Percentiles rank a stretch among this genome's conserved stretches.
Evolutionary conservation across 179 eudicot genomes (phyloP).

Genomic region (Beta lomatogona): DNA sequence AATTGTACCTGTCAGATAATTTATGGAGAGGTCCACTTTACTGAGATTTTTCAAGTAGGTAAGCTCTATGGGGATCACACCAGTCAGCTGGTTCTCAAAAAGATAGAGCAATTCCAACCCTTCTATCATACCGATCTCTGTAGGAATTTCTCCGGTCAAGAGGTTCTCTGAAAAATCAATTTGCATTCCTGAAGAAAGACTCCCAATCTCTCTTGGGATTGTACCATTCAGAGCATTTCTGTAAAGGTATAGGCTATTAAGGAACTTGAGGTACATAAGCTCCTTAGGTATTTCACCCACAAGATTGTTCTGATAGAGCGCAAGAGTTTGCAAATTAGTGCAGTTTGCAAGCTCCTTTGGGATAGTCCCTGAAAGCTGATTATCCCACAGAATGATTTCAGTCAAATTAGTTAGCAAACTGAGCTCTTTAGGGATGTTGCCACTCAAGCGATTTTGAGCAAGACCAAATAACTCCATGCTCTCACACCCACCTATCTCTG

Average conservation of each 20-base stretch:
- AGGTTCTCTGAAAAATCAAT: slow-evolving; percentile 46
- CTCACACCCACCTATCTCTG: slow-evolving; percentile 40
- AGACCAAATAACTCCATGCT: slow-evolving; percentile 45
- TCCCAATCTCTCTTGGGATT: slow-evolving; percentile 48
- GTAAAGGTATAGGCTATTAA: slow-evolving; percentile 35
- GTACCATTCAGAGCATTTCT: slow-evolving; percentile 42
- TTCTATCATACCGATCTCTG: slow-evolving; percentile 31
- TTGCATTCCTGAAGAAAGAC: slow-evolving; percentile 33
- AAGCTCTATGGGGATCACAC: slow-evolving; percentile 40
- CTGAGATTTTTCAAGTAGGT: slow-evolving; percentile 33
- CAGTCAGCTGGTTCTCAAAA: slow-evolving; percentile 43
- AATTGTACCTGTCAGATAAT: slow-evolving; percentile 39
- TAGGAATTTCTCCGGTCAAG: slow-evolving; percentile 41
- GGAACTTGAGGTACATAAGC: slow-evolving; percentile 37
- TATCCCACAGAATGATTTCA: slow-evolving; percentile 44
- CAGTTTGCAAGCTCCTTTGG: slow-evolving; percentile 43
- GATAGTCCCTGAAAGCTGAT: slow-evolving; percentile 41
- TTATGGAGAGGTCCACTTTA: slow-evolving; percentile 42
- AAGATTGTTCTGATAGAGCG: slow-evolving; percentile 41
- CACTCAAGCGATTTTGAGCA: slow-evolving; percentile 43
- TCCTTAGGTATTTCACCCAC: slow-evolving; percentile 45
- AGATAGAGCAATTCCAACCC: slow-evolving; percentile 42
- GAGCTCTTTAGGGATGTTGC: slow-evolving; percentile 41
- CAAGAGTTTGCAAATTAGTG: slow-evolving; percentile 35
- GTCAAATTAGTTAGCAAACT: slow-evolving; percentile 38